Evolutionary conservation across 108 stramenopile genomes (phyloP).

Genomic region (Licmophora abbreviata): DNA sequence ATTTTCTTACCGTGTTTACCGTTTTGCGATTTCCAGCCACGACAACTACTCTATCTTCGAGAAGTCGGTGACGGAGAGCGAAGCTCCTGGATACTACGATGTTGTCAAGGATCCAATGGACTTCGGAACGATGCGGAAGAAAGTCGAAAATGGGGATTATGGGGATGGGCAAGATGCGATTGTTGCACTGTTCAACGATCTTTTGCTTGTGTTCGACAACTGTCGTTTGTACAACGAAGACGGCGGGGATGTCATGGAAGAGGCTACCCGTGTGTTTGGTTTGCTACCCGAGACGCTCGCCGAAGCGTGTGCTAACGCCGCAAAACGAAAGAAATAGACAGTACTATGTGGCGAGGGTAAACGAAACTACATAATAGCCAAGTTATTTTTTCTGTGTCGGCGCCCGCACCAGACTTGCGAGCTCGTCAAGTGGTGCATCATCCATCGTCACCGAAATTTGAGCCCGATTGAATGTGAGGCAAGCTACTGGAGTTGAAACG

Average conservation of each 20-base stretch:
- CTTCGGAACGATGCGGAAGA: slow-evolving; percentile 57
- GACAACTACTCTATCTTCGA: slow-evolving; percentile 65
- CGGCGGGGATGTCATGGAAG: slow-evolving; percentile 58
- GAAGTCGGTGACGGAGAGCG: slow-evolving; percentile 54
- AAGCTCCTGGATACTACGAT: slow-evolving; percentile 66
- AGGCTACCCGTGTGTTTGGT: slow-evolving; percentile 48
- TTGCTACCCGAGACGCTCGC: slow-evolving; percentile 55
- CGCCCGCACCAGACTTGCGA: no score
- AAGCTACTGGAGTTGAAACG: not conserved
- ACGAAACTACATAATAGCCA: not conserved
- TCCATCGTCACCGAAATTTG: no score
- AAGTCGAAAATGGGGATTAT: slow-evolving; percentile 60
- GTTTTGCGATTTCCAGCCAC: no score
- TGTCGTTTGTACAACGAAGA: slow-evolving; percentile 60
- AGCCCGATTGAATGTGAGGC: no score
- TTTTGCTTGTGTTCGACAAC: slow-evolving; percentile 70
- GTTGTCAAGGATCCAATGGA: slow-evolving; percentile 68
- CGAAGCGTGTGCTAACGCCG: slow-evolving; percentile 16
- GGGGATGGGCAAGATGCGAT: slow-evolving; percentile 57
- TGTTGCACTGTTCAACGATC: slow-evolving; percentile 50
- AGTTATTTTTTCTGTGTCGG: not conserved
- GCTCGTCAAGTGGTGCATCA: no score
- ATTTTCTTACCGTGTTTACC: slow-evolving; percentile 2
- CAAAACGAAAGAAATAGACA: slow-evolving; percentile 4
- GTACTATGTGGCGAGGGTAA: not conserved